phyloP scores from a whole-genome alignment of 2,329 filamentous ascomycete genomes.

The Epichloe typhina region DNA sequence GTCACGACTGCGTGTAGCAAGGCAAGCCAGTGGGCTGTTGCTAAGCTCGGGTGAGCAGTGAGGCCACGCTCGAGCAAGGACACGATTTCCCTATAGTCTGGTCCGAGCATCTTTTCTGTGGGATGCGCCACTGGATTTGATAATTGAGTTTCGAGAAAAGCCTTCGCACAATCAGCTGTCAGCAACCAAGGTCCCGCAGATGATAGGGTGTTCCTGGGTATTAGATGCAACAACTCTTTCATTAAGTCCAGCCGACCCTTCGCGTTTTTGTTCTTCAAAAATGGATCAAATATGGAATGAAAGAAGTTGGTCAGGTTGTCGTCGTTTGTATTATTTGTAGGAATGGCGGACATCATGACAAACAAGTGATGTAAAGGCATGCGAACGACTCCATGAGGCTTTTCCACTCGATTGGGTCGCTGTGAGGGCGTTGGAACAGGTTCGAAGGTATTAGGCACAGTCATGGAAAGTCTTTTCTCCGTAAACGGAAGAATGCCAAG shows the following conservation, averaged over 20 bases:
- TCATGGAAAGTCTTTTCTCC: slow-evolving; percentile 42
- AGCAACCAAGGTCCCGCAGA: slow-evolving; percentile 40
- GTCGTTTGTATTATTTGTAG: slow-evolving; percentile 34
- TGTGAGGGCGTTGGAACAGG: slow-evolving; percentile 55
- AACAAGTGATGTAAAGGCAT: slow-evolving; percentile 56
- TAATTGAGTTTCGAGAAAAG: slow-evolving; percentile 24
- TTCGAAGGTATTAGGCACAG: slow-evolving; percentile 42
- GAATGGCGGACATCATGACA: slow-evolving; percentile 40
- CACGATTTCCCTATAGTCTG: slow-evolving; percentile 56
- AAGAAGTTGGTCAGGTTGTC: slow-evolving; percentile 33
- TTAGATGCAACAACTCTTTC: slow-evolving; percentile 35
- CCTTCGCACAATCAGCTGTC: slow-evolving; percentile 32
- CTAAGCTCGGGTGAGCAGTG: slow-evolving; percentile 32
- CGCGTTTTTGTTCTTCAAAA: slow-evolving; percentile 36
- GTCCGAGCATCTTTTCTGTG: slow-evolving; percentile 39
- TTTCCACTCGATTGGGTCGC: slow-evolving; percentile 38
- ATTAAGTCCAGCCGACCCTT: slow-evolving; percentile 33
- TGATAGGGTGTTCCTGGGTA: slow-evolving; percentile 30
- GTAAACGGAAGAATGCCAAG: slow-evolving; percentile 50
- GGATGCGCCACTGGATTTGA: background rate
- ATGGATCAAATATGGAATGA: slow-evolving; percentile 41
- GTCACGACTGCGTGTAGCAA: slow-evolving; percentile 45
- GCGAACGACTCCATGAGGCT: slow-evolving; percentile 35
- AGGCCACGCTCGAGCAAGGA: slow-evolving; percentile 54
- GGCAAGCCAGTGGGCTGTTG: slow-evolving; percentile 32